Base-by-base conservation (phyloP, 805 yeast species). In the Candida khao-thaluensis region DNA sequence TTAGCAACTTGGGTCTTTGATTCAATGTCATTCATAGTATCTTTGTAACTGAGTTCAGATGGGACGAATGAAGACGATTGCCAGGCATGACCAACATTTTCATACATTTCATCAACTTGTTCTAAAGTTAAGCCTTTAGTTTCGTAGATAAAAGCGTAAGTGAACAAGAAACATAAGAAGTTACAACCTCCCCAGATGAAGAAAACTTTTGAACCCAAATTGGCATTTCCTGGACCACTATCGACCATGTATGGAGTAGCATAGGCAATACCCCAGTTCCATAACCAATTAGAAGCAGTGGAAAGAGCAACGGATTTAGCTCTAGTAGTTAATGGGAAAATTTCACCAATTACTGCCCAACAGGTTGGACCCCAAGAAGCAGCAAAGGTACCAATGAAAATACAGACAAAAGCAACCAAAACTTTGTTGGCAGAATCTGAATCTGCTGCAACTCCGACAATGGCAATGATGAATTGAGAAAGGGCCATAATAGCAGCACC, bases 401-500 rank as follows among this genome's bases (percentile, higher is more conserved):
- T 57, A 56, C 71, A 66, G 33, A 54, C 52, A 50, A 65, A 64
- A 8, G 68, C 69, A 41, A 65, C 57, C 42, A 65, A 57, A 33
- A 48, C 49, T 42, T 49, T 54, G 45, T 59, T 60, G 17, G 66
- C 62, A 25, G 65, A 48, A 17, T 48, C 42, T 22, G 66, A 46
- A 27, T 57, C 44, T 16, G 70, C 62, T 33, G 72, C 59, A 38
- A 71, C 68, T 31, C 69, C 71, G 40, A 62, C 63, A 12, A 68
- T 58, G 2, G 86, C 95, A 46, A 87, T 82, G 35, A 84, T 67
- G 38, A 82, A 71, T 53, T 85, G 66, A 33, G 62, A 53, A 12
- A 53, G 32, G 10, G 69, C 47, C 95, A 89, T 86, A 2, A 88
- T 79, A 2, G 72, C 51, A 7, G 91, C 95, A 3, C 98, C 98